Percentiles rank a stretch among this genome's conserved stretches.
Evolutionary conservation across 805 yeast species (phyloP).

Genomic region (Candida michaelii): DNA sequence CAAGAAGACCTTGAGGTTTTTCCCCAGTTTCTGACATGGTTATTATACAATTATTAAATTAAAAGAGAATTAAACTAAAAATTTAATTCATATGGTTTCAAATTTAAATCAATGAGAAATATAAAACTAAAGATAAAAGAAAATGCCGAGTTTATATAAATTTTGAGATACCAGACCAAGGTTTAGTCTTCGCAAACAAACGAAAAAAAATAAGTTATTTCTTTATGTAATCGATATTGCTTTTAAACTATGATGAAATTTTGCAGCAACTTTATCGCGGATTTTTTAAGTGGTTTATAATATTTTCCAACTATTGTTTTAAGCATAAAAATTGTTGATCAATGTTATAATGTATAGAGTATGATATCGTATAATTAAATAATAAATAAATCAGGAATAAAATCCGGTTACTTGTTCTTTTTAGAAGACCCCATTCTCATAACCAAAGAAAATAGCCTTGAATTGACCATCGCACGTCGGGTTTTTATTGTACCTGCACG

Average conservation of each 20-base stretch:
- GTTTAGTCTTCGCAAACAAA: background rate
- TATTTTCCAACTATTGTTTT: no score
- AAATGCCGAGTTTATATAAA: conserved; percentile 1
- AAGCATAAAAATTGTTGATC: no score
- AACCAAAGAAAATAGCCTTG: background rate
- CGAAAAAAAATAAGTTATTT: background rate
- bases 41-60: background rate
- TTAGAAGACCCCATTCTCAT: background rate
- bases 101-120: no score
- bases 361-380: no score
- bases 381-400: background rate
- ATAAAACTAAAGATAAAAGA: background rate
- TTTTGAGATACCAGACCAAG: background rate
- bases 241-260: background rate
- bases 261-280: conserved; percentile 6
- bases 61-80: background rate
- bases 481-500: background rate
- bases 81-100: conserved; percentile 1
- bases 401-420: background rate
- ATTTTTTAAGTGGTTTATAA: no score
- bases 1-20: background rate
- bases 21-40: conserved; percentile 3
- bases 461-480: background rate
- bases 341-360: no score
- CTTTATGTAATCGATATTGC: background rate